Conservation (phyloP, 2,329 filamentous ascomycete genomes). For the Teratosphaeria pseudoeucalypti region DNA sequence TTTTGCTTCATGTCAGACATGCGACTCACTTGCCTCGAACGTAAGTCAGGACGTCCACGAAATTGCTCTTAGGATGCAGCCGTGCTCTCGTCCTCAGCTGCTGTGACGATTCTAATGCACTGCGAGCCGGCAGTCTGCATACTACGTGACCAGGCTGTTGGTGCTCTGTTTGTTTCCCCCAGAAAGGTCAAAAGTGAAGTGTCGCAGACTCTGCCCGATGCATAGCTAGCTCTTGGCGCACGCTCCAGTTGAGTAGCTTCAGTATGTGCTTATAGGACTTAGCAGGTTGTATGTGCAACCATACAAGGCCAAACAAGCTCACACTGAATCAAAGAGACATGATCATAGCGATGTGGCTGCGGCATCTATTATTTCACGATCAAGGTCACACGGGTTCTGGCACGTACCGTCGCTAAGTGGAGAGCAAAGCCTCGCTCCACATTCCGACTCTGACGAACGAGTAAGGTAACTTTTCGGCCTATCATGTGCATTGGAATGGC, state of each 20-base stretch:
- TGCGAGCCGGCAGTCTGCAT: background rate
- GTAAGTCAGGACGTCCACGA: too few relatives aligned
- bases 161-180: background rate
- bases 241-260: background rate
- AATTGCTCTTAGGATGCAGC: background rate
- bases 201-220: background rate
- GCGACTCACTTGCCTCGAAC: too few relatives aligned
- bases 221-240: background rate
- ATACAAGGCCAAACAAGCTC: too few relatives aligned
- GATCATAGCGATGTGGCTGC: background rate
- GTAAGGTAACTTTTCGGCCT: background rate
- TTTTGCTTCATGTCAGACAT: too few relatives aligned
- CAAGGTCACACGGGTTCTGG: background rate
- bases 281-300: background rate
- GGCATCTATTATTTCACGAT: background rate
- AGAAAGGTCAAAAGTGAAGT: background rate
- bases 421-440: background rate
- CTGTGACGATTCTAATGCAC: too few relatives aligned
- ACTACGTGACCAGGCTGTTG: background rate
- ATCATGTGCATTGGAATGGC: background rate
- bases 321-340: background rate
- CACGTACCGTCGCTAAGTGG: background rate
- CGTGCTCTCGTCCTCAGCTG: background rate
- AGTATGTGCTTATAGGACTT: background rate
- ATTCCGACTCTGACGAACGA: background rate